Evolutionary conservation across 2,329 filamentous ascomycete species (phyloP), one percentile per base, ranked within the genome.

Genomic region (Verticillium dahliae): DNA sequence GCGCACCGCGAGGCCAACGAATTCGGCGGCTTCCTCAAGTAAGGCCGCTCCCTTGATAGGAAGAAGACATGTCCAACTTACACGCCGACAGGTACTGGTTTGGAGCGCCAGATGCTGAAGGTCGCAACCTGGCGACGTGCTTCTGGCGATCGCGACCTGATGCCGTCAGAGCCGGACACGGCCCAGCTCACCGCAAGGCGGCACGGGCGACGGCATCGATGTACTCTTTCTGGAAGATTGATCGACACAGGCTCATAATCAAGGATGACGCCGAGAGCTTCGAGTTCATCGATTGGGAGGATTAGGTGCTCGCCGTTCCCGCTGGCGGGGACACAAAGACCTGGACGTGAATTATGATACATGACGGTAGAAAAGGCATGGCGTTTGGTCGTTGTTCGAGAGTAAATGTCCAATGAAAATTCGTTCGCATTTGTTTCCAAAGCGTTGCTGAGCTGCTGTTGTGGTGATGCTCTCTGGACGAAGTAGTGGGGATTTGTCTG

Each of bases 21-120:
- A 45, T 90, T 87, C 69, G 92, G 92, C 6, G 92, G 92, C 0
- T 84, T 97, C 70, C 76, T 97, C 70, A 96, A 96, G 84, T 87
- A 76, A 71, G 80, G 33, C 22, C 13, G 27, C 27, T 22, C 50
- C 22, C 22, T 14, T 55, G 52, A 31, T 2, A 31, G 3, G 4
- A 55, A 11, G 52, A 18, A 55, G 33, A 5, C 18, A 55, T 31
- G 27, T 4, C 41, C n/a, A 10, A 22, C 41, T 50, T 10, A 50
- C 41, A 22, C 15, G 6, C 18, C 55, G 56, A 18, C 65, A 88
- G 85, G 74, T 97, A 97, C 75, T 97, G 93, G 92, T 97, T 96
- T 73, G 91, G 92, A 2, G 80, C 78, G 38, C 88, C 89, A 22
- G 86, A 96, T 75, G 77, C 73, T 54, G 80, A 89, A 59, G 82